A percentile compares a stretch with the other conserved stretches of the same genome.
Conservation (phyloP, 1,284 basidiomycete genomes). For the Boletus semigastroideus region DNA sequence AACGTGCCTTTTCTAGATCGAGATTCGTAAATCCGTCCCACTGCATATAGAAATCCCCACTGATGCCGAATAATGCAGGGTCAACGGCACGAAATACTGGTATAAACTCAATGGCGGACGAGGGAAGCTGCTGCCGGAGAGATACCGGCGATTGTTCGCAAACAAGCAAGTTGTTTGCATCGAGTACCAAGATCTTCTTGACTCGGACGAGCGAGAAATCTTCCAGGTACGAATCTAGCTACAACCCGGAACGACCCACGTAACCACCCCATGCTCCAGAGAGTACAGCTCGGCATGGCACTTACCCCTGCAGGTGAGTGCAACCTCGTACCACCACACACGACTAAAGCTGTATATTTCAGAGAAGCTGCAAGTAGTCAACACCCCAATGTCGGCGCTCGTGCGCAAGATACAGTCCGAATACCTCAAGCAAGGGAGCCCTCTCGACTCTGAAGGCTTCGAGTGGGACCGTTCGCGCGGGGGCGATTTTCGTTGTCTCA, state of each 20-base stretch:
- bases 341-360: neutral
- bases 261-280: conserved; percentile 35
- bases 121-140: conserved; percentile 46
- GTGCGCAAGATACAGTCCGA: conserved; percentile 48
- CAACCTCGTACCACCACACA: neutral
- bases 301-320: conserved; percentile 61
- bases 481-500: conserved; percentile 61
- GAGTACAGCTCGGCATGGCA: conserved; percentile 77
- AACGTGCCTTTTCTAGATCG: conserved; percentile 39
- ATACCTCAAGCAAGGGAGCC: conserved; percentile 43
- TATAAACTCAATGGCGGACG: conserved; percentile 37
- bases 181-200: conserved; percentile 62
- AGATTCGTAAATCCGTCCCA: conserved; percentile 46
- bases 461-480: conserved; percentile 63
- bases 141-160: conserved; percentile 52
- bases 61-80: conserved; percentile 8
- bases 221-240: conserved; percentile 52
- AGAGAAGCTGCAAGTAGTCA: conserved; percentile 68
- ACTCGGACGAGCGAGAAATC: conserved; percentile 68
- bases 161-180: conserved; percentile 74
- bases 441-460: conserved; percentile 41
- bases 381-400: conserved; percentile 50
- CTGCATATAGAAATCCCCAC: too few species aligned
- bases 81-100: conserved; percentile 52
- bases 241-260: neutral